phyloP scores from a whole-genome alignment of 768 basidiomycete species.

The Polyporus arcularius region DNA sequence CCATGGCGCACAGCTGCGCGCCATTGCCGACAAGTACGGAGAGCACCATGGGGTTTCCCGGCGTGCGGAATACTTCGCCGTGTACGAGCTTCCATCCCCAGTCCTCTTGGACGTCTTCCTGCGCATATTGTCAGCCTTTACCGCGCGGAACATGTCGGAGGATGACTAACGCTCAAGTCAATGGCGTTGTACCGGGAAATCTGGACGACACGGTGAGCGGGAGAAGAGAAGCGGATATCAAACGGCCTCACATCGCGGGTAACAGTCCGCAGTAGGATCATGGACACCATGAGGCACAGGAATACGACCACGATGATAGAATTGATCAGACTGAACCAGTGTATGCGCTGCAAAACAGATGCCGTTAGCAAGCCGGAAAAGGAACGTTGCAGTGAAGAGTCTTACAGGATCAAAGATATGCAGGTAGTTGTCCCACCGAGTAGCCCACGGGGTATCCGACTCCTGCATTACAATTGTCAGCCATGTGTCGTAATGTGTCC shows the following conservation, averaged over 20 bases:
- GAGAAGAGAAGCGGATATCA: neutral
- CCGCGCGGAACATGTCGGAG: neutral
- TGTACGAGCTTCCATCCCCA: slow-evolving; percentile 99
- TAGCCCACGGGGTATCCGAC: slow-evolving; percentile 90
- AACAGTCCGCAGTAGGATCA: slow-evolving; percentile 85
- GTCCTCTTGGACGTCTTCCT: slow-evolving; percentile 97
- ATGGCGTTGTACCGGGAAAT: slow-evolving; percentile 95
- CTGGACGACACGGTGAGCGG: slow-evolving; percentile 35
- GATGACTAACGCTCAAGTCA: slow-evolving; percentile 71
- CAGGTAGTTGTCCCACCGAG: slow-evolving; percentile 95
- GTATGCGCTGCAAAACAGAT: slow-evolving; percentile 54
- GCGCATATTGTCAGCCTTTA: slow-evolving; percentile 6
- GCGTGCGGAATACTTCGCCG: slow-evolving; percentile 92
- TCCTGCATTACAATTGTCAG: slow-evolving; percentile 44
- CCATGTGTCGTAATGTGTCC: neutral
- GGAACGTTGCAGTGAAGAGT: neutral
- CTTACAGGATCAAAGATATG: slow-evolving; percentile 81
- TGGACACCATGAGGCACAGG: slow-evolving; percentile 90
- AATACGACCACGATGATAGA: slow-evolving; percentile 90
- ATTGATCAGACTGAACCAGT: slow-evolving; percentile 96
- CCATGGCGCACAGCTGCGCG: slow-evolving; percentile 84
- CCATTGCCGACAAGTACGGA: slow-evolving; percentile 92
- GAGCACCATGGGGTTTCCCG: slow-evolving; percentile 72
- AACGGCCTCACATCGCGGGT: slow-evolving; percentile 72
- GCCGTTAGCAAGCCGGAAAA: neutral